Evolutionary conservation across 2,329 filamentous ascomycete species (phyloP), one percentile per base, ranked within the genome.

Genomic region (Exophiala xenobiotica): DNA sequence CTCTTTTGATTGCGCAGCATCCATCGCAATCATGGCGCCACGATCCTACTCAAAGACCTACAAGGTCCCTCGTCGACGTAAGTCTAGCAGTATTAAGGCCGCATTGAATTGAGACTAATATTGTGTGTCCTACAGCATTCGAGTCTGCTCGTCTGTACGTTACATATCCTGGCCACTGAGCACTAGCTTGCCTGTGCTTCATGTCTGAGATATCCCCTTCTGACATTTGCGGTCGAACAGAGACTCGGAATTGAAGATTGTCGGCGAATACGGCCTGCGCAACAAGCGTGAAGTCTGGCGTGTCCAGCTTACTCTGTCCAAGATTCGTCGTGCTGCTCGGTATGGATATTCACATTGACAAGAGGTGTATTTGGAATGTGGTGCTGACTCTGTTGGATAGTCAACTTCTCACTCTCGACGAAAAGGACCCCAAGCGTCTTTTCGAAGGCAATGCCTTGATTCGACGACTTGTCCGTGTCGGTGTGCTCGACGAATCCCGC

Each of bases 201-300:
- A 97, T 75, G 91, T 96, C 92, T 88, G 82, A 82, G 85, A 82
- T 85, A 80, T 83, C 75, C 53, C 18, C 31, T 42, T 64, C 75
- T 80, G 79, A 88, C 87, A 87, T 83, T 88, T 81, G 26, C 12
- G 5, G n/a, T 29, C 6, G 26, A 49, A 73, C 81, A 97, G 93
- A 82, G 93, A 99, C 83, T 90, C 91, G 73, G 93, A 99, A 83
- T 81, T 99, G 79, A 99, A 99, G 88, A 87, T 93, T 78, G 92
- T 99, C 72, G 93, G 93, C 80, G 93, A 99, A 83, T 99, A 95
- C 84, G 93, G 93, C 80, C 90, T 99, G 71, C 89, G 91, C 80
- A 99, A 99, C 85, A 99, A 99, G 90, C 92, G 93, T 83, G 93
- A 99, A 85, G 93, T 99, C 74, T 99, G 93, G 93, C 90, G 93